phyloP scores from a whole-genome alignment of 768 basidiomycete genomes.

The Pulveroboletus sp. region DNA sequence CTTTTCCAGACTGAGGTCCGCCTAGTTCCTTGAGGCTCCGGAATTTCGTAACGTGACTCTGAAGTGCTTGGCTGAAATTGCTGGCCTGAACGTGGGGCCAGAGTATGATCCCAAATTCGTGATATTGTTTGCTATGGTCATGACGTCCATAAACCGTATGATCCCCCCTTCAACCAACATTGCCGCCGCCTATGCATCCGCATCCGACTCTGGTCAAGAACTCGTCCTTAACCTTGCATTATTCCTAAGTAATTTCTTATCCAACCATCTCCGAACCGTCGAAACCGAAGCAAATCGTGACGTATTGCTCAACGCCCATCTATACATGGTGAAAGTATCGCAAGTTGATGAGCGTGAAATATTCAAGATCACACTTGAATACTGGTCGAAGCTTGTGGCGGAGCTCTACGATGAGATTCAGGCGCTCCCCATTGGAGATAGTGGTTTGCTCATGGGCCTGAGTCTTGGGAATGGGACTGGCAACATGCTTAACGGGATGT shows the following conservation, averaged over 20 bases:
- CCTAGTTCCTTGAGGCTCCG: constrained; percentile 90
- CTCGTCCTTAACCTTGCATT: constrained; percentile 94
- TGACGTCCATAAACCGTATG: constrained; percentile 97
- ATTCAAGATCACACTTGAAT: constrained; percentile 98
- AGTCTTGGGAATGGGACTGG: constrained; percentile 65
- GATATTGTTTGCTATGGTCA: constrained; percentile 95
- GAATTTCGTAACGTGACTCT: constrained; percentile 97
- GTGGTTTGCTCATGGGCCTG: constrained; percentile 82
- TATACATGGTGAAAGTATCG: constrained; percentile 97
- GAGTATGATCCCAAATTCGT: constrained; percentile 99
- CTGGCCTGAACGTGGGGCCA: constrained; percentile 86
- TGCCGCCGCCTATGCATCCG: constrained; percentile 83
- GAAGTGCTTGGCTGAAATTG: constrained; percentile 96
- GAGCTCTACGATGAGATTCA: constrained; percentile 98
- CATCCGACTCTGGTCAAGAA: constrained; percentile 91
- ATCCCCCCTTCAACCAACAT: constrained; percentile 94
- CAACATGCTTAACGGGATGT: constrained; percentile 70
- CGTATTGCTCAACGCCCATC: constrained; percentile 90
- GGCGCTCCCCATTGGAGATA: constrained; percentile 82
- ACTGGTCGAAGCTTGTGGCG: constrained; percentile 93
- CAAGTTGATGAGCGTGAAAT: constrained; percentile 98
- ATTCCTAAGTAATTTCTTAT: constrained; percentile 97
- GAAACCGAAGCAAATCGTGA: constrained; percentile 89
- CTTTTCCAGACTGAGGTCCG: constrained; percentile 7
- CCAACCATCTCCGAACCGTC: constrained; percentile 88